Conservation (phyloP, 2,329 filamentous ascomycete genomes). For the Ceratocystis cacaofunesta region DNA sequence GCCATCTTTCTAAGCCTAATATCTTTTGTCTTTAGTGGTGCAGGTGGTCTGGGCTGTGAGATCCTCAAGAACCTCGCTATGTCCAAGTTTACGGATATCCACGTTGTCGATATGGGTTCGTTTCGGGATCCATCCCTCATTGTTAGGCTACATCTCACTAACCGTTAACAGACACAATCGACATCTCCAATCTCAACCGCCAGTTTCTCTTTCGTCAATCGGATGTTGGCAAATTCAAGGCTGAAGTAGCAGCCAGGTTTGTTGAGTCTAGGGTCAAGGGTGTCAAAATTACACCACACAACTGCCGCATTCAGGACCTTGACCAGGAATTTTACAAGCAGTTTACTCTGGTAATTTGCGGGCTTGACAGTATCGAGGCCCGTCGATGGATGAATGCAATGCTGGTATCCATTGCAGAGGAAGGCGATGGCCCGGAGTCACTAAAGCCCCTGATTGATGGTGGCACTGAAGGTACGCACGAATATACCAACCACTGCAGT, state of each 20-base stretch:
- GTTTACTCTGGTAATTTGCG: conserved; percentile 86
- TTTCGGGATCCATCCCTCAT: conserved; percentile 1
- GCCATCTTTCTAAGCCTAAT: conserved; percentile 19
- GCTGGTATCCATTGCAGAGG: conserved; percentile 77
- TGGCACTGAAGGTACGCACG: conserved; percentile 61
- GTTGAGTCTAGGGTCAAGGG: conserved; percentile 81
- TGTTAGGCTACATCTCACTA: conserved; percentile 4
- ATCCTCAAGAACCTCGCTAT: conserved; percentile 92
- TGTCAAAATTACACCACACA: conserved; percentile 85
- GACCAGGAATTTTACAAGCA: conserved; percentile 95
- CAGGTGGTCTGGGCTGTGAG: conserved; percentile 87
- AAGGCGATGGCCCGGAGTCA: conserved; percentile 57
- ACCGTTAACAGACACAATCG: conserved; percentile 63
- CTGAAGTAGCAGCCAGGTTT: conserved; percentile 80
- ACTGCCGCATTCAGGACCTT: conserved; percentile 91
- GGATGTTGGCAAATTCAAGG: conserved; percentile 88
- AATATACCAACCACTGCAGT: not conserved
- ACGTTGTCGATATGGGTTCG: conserved; percentile 95
- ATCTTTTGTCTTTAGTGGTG: conserved; percentile 47
- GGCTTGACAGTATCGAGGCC: conserved; percentile 91
- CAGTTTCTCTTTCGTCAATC: conserved; percentile 88
- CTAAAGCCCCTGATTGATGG: conserved; percentile 92
- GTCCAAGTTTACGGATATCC: conserved; percentile 90
- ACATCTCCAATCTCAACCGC: conserved; percentile 93
- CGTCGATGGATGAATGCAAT: conserved; percentile 98